Conservation (phyloP, 2,329 filamentous ascomycete genomes). For the Trichophyton equinum region DNA sequence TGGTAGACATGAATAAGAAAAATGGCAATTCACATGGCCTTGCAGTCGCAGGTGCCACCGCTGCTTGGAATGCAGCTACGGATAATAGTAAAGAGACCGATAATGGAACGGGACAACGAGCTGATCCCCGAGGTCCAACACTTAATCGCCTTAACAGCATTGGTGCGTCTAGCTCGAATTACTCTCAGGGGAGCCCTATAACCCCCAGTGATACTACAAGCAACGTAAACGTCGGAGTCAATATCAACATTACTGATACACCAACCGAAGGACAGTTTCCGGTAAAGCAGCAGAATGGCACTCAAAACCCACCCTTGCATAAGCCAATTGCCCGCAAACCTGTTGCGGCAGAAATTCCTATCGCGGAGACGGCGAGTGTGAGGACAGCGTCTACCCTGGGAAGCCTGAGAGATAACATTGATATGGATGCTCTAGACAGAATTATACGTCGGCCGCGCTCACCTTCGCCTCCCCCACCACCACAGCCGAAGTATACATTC, state of each 20-base stretch:
- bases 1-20: slow-evolving; percentile 51
- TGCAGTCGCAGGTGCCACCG: slow-evolving; percentile 27
- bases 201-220: slow-evolving; percentile 2
- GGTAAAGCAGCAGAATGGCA: slow-evolving; percentile 21
- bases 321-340: slow-evolving; percentile 33
- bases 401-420: slow-evolving; percentile 32
- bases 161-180: slow-evolving; percentile 4
- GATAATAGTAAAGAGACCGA: not conserved
- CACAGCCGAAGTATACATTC: slow-evolving; percentile 1
- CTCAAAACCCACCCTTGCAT: slow-evolving; percentile 31
- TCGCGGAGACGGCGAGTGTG: slow-evolving; percentile 16
- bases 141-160: slow-evolving; percentile 12
- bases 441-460: slow-evolving; percentile 24
- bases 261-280: not conserved
- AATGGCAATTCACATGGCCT: slow-evolving; percentile 32
- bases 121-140: not conserved
- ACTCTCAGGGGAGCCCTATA: slow-evolving; percentile 9
- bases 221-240: not conserved
- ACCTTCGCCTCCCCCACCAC: slow-evolving; percentile 4
- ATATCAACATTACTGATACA: not conserved
- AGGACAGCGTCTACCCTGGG: slow-evolving; percentile 28
- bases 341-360: slow-evolving; percentile 24
- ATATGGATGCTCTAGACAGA: slow-evolving; percentile 40
- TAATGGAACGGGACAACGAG: not conserved
- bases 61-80: slow-evolving; percentile 26